A percentile compares a stretch with the other conserved stretches of the same genome.
Evolutionary conservation across 306 rosid genomes (phyloP).

Genomic region (Leucaena leucocephala): DNA sequence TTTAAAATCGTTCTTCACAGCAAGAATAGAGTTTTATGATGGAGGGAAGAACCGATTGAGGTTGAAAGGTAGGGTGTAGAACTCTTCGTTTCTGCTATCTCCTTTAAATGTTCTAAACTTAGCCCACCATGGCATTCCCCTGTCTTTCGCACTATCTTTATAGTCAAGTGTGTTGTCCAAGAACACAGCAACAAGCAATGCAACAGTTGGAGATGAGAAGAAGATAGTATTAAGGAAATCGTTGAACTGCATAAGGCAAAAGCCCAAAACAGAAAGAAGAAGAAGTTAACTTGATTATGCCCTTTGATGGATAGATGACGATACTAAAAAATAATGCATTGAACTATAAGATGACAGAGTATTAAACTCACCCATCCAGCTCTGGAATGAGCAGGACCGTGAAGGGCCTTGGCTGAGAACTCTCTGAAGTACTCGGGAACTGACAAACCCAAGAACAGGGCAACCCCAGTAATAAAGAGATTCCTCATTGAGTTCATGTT

Average conservation of each 20-base stretch:
- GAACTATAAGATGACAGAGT: slow-evolving; percentile 14
- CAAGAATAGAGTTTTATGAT: slow-evolving; percentile 43
- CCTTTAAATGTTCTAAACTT: slow-evolving; percentile 88
- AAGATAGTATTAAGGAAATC: slow-evolving; percentile 93
- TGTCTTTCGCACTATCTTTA: slow-evolving; percentile 81
- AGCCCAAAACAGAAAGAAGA: background rate
- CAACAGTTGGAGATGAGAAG: slow-evolving; percentile 77
- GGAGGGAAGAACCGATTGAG: slow-evolving; percentile 97
- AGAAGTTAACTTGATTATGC: background rate
- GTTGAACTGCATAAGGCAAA: slow-evolving; percentile 68
- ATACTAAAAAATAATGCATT: background rate
- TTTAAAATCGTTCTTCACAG: slow-evolving; percentile 38
- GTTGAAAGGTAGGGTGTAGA: slow-evolving; percentile 97
- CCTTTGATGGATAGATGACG: background rate
- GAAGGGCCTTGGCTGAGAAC: slow-evolving; percentile 81
- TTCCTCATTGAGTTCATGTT: slow-evolving; percentile 99
- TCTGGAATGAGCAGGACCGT: slow-evolving; percentile 86
- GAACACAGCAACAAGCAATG: slow-evolving; percentile 79
- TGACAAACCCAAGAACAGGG: slow-evolving; percentile 90
- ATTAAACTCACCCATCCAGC: slow-evolving; percentile 94
- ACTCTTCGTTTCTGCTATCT: slow-evolving; percentile 89
- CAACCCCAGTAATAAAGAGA: slow-evolving; percentile 83
- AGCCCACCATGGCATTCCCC: slow-evolving; percentile 99
- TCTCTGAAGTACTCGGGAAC: slow-evolving; percentile 90
- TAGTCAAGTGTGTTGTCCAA: slow-evolving; percentile 96